These are phyloP conservation scores for Teunomyces lycoperdinae DNA, from an alignment of 805 yeast genomes.

Conservation along the genomic window DNA sequence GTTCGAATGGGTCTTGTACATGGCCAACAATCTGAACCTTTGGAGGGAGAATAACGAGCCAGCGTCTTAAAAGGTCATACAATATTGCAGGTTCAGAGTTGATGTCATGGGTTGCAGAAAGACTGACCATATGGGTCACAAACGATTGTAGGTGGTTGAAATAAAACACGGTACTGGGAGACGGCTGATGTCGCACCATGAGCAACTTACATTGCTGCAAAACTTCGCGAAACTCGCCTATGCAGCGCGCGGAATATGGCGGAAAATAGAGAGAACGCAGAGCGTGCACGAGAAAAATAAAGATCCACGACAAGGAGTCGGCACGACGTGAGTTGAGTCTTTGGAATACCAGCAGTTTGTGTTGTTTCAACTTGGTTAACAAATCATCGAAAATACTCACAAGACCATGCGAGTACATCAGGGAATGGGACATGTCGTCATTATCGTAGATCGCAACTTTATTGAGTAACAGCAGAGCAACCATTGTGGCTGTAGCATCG, in stretches of 20 bases:
- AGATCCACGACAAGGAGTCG: background rate
- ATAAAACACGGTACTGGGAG: conserved; percentile 6
- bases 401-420: conserved; percentile 21
- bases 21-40: conserved; percentile 10
- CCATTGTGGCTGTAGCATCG: conserved; percentile 15
- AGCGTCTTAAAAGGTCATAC: conserved; percentile 18
- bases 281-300: background rate
- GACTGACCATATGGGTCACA: conserved; percentile 3
- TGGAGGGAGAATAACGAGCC: conserved; percentile 22
- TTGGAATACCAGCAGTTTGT: background rate
- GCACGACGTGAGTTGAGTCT: background rate
- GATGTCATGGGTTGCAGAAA: background rate
- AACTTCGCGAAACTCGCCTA: conserved; percentile 4
- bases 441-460: conserved; percentile 21
- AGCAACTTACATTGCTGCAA: background rate
- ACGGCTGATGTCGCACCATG: background rate
- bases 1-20: conserved; percentile 12
- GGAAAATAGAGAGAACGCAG: conserved; percentile 6
- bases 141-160: conserved; percentile 11
- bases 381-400: conserved; percentile 16
- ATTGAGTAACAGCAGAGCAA: conserved; percentile 18
- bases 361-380: conserved; percentile 5
- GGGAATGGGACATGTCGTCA: conserved; percentile 13
- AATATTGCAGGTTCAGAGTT: conserved; percentile 8
- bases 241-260: background rate